Conservation (phyloP, 345 rosid species). For the Populus davidiana region DNA sequence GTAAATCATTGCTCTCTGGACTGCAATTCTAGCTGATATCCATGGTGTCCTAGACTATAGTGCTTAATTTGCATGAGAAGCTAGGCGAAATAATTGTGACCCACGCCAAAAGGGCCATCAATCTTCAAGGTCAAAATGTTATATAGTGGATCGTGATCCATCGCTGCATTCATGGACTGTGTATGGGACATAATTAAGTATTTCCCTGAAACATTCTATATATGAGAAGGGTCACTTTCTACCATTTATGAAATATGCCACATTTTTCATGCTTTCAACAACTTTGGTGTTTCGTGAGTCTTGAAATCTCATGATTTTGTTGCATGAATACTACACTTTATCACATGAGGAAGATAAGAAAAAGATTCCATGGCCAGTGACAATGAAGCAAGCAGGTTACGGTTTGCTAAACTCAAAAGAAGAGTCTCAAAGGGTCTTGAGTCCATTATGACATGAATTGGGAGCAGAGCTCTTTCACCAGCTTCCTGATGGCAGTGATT, state of each 20-base stretch:
- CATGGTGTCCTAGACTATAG: not conserved
- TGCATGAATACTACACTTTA: not conserved
- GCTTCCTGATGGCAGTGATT: not conserved
- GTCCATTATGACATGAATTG: constrained; percentile 5
- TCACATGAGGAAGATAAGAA: constrained; percentile 2
- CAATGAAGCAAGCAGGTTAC: not conserved
- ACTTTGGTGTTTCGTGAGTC: constrained; percentile 10
- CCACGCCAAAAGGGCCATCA: not conserved
- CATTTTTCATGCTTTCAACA: constrained; percentile 24
- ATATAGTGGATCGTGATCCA: not conserved
- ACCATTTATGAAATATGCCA: not conserved
- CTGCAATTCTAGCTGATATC: not conserved
- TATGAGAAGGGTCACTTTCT: not conserved
- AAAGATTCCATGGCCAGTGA: constrained; percentile 16
- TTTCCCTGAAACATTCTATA: not conserved
- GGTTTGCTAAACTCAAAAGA: not conserved
- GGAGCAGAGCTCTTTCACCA: constrained; percentile 4
- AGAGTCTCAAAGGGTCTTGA: not conserved
- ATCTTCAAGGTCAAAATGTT: not conserved
- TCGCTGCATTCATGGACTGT: not conserved
- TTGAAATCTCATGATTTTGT: constrained; percentile 28
- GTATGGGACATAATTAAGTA: not conserved
- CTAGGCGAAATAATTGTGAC: not conserved
- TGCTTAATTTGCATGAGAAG: not conserved
- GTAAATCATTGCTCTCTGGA: not conserved